Evolutionary conservation across 176 grass and related monocot species (phyloP), one percentile per base, ranked within the genome.

Genomic region (Phoenix roebelenii): DNA sequence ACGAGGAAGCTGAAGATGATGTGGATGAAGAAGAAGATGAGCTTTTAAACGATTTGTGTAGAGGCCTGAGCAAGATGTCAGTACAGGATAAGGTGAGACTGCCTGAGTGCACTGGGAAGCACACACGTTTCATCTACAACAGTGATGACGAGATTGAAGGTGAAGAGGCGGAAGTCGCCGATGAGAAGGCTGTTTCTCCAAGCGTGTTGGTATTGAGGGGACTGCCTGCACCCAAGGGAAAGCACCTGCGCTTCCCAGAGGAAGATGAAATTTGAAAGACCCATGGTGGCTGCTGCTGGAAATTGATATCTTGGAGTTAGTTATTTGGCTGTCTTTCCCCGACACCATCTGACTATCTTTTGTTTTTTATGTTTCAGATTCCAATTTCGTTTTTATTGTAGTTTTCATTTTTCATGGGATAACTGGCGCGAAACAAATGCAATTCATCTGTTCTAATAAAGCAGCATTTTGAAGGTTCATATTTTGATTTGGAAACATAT

Each of bases 121-220:
- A 88, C 84, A 82, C 72, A 18, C 68, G 84, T 54, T 94, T 94
- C 76, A 50, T 94, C 60, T 94, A 94, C 69, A 81, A 82, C 71
- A 88, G 84, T 22, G 81, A 94, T 19, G 89, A 69, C 16, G 84
- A 94, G 74, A 82, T 88, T 22, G 84, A 88, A 60, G 61, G 59
- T 60, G 74, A 84, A 25, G 80, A 88, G 49, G 80, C 85, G 49
- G 76, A 58, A 44, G 72, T 22, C 60, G 59, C 52, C 10, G 59
- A 53, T 35, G 67, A 73, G 50, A 73, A 23, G 14, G 65, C 49
- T 3, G 52, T 57, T 1, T 77, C 62, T 18, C 75, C 72, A 9
- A 55, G 60, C 16, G 48, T 58, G 0, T 50, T 80, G 25, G 50
- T 81, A 52, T 55, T 81, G 73, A 85, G 61, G 28, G 84, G 74